Evolutionary conservation across 2,329 filamentous ascomycete species (phyloP).

Genomic region (Neopestalotiopsis sp.): DNA sequence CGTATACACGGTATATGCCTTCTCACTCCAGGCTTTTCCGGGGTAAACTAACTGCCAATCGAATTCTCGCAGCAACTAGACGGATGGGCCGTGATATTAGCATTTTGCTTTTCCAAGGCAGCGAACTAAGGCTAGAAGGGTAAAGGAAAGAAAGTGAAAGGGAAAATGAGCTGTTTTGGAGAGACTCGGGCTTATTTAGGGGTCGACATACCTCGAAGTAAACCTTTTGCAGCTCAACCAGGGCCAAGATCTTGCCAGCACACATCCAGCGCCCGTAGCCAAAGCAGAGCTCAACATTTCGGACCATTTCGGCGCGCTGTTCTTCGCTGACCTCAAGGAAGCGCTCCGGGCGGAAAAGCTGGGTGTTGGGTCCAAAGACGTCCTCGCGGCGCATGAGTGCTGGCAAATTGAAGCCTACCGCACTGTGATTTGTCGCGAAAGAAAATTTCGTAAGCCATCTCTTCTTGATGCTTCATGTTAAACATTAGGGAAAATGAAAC

Average conservation of each 20-base stretch:
- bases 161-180: too few relatives aligned
- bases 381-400: slow-evolving; percentile 32
- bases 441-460: not conserved
- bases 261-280: slow-evolving; percentile 45
- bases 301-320: slow-evolving; percentile 36
- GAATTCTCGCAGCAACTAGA: slow-evolving; percentile 29
- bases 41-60: slow-evolving; percentile 29
- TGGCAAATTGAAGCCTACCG: slow-evolving; percentile 38
- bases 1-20: slow-evolving; percentile 25
- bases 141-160: too few relatives aligned
- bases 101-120: too few relatives aligned
- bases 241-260: slow-evolving; percentile 46
- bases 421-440: not conserved
- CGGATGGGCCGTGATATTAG: too few relatives aligned
- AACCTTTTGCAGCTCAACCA: slow-evolving; percentile 49
- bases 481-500: too few relatives aligned
- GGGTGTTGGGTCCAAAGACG: slow-evolving; percentile 37
- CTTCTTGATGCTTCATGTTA: not conserved
- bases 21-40: slow-evolving; percentile 22
- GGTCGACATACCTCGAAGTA: slow-evolving; percentile 50
- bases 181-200: too few relatives aligned
- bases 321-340: slow-evolving; percentile 35
- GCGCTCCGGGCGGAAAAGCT: slow-evolving; percentile 39
- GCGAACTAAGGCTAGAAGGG: too few relatives aligned
- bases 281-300: slow-evolving; percentile 45